Percentiles rank a stretch among this genome's conserved stretches.
Evolutionary conservation across 108 stramenopile species (phyloP).

Genomic region (Pelagomonas calceolata): DNA sequence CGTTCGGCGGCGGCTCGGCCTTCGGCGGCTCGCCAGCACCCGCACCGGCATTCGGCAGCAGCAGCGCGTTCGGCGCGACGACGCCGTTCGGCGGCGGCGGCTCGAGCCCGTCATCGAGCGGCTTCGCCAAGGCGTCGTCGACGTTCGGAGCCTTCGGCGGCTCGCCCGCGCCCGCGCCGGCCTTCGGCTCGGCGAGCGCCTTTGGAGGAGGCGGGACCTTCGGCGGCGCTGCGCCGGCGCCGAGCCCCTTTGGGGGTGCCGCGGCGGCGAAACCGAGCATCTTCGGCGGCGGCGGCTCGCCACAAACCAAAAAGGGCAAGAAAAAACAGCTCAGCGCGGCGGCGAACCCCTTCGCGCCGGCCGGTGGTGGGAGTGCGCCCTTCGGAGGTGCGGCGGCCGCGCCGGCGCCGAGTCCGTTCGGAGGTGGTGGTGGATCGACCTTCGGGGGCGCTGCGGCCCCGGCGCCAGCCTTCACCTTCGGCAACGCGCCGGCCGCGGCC

Average conservation of each 20-base stretch:
- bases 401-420: not conserved
- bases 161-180: not conserved
- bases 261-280: not conserved
- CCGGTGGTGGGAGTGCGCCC: not conserved
- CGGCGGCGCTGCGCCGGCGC: not conserved
- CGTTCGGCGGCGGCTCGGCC: no score
- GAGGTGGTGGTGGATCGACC: not conserved
- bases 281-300: not conserved
- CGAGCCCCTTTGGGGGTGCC: not conserved
- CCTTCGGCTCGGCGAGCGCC: not conserved
- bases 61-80: no score
- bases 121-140: not conserved
- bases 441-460: not conserved
- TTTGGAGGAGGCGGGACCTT: not conserved
- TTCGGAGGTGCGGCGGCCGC: not conserved
- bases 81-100: not conserved
- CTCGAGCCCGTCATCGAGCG: not conserved
- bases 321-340: not conserved
- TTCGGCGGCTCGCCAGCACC: no score
- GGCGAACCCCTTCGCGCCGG: not conserved
- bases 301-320: no score
- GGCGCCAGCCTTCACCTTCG: not conserved
- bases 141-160: not conserved
- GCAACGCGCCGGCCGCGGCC: not conserved
- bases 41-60: no score